phyloP scores from a whole-genome alignment of 306 rosid species.

The Boehmeria nivea region DNA sequence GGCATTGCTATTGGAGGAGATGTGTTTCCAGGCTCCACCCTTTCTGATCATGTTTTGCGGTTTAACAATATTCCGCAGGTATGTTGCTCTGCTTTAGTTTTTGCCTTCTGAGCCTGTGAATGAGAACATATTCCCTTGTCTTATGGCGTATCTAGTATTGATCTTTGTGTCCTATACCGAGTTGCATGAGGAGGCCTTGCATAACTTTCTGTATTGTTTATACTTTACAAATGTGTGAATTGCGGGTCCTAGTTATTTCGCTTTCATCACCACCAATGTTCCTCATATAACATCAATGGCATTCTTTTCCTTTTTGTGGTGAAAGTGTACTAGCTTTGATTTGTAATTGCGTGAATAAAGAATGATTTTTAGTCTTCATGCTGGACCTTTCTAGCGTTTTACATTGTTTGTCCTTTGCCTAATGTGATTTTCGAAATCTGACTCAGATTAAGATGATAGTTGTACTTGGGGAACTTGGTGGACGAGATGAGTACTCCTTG shows the following conservation, averaged over 20 bases:
- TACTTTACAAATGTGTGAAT: no score
- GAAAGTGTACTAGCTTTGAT: no score
- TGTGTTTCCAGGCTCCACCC: conserved; percentile 98
- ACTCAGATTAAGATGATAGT: conserved; percentile 89
- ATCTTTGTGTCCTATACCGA: not conserved
- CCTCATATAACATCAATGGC: no score
- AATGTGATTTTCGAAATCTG: conserved; percentile 22
- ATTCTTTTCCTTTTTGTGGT: no score
- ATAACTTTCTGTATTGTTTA: no score
- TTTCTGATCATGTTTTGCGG: conserved; percentile 96
- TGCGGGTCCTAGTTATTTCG: no score
- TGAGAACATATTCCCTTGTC: not conserved
- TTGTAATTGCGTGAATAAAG: no score
- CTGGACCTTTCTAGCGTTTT: no score
- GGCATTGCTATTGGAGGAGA: conserved; percentile 99
- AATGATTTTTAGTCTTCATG: no score
- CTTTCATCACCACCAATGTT: no score
- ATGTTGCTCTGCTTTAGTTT: conserved; percentile 16
- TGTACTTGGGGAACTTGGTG: conserved; percentile 99
- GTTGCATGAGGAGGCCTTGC: no score
- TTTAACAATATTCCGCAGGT: conserved; percentile 99
- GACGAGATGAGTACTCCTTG: conserved; percentile 89
- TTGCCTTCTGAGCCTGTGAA: conserved; percentile 19
- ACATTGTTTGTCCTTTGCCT: conserved; percentile 2
- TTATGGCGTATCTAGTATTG: not conserved